Evolutionary conservation across 768 basidiomycete species (phyloP), one percentile per base, ranked within the genome.

Genomic region (Boletus rex-veris): DNA sequence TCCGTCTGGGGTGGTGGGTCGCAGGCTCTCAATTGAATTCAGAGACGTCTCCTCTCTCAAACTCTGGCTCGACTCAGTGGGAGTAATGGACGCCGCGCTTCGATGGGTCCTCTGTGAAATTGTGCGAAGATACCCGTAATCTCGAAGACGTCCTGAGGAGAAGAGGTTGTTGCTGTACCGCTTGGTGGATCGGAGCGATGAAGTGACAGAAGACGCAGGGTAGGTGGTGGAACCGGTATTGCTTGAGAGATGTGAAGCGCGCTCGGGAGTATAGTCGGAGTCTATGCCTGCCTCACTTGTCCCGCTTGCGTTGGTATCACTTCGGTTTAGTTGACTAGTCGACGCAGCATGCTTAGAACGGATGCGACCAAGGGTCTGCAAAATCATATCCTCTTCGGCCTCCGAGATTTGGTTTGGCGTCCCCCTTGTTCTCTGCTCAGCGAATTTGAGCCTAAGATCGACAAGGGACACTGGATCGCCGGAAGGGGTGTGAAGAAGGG

Each of bases 141-240:
- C 90, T 52, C 85, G 78, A 61, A 90, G 77, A 51, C 84, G 80
- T n/a, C 85, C 84, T 16, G 90, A 92, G 44, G 88, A 85, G 58
- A 92, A 92, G 46, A 93, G 75, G 64, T 92, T 92, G 68, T 92
- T 92, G 75, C 89, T 91, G 69, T 88, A 88, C 43, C 90, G 81
- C 71, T 88, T 86, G 52, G 75, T 73, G 38, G 81, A 80, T 33
- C 80, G 76, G 24, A 66, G 62, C 24, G 85, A 72, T 40, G 69
- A 72, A 24, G 66, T 66, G 58, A 65, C 19, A 5, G 69, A 78
- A 21, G 82, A 80, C 18, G 75, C 44, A 60, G 73, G 64, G 71
- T 62, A 64, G 12, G 62, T 58, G 52, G 66, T 61, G 52, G 77
- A 73, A 60, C 69, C 59, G 58, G 70, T 55, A 58, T 75, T 57